phyloP scores from a whole-genome alignment of 805 yeast species.

The Lipomyces lipofer region DNA sequence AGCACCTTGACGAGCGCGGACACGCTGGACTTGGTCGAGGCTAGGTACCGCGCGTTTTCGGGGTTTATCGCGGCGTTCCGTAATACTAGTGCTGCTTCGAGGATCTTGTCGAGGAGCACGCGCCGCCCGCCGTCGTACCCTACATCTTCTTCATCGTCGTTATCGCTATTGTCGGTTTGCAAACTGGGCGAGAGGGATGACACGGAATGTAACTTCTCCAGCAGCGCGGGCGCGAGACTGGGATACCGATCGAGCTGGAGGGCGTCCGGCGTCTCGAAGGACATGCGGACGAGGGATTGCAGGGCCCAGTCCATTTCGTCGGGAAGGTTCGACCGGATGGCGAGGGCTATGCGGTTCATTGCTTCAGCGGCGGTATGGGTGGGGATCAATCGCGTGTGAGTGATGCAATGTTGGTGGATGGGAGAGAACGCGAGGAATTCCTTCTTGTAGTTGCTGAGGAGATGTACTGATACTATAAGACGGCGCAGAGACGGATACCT shows the following conservation, averaged over 20 bases:
- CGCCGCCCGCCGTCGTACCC: slow-evolving; percentile 12
- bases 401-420: too few relatives aligned
- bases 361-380: slow-evolving; percentile 1
- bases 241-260: slow-evolving; percentile 49
- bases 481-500: too few relatives aligned
- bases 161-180: neutral
- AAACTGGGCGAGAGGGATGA: slow-evolving; percentile 3
- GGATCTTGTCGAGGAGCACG: slow-evolving; percentile 35
- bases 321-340: slow-evolving; percentile 62
- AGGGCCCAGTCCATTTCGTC: slow-evolving; percentile 75
- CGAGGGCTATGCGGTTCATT: slow-evolving; percentile 58
- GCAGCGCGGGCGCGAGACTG: slow-evolving; percentile 42
- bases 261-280: slow-evolving; percentile 53
- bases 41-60: slow-evolving; percentile 74
- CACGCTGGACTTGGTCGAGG: slow-evolving; percentile 53
- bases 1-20: slow-evolving; percentile 46
- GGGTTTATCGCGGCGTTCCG: slow-evolving; percentile 84
- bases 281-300: slow-evolving; percentile 49
- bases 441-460: too few relatives aligned
- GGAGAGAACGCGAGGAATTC: too few relatives aligned
- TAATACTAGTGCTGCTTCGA: slow-evolving; percentile 63
- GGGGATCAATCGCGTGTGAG: neutral
- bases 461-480: too few relatives aligned
- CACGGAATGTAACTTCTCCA: slow-evolving; percentile 39
- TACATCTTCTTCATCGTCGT: slow-evolving; percentile 28